These are phyloP conservation scores for Phytophthora sp. DNA, from an alignment of 352 stramenopile species.

Conservation along the genomic window DNA sequence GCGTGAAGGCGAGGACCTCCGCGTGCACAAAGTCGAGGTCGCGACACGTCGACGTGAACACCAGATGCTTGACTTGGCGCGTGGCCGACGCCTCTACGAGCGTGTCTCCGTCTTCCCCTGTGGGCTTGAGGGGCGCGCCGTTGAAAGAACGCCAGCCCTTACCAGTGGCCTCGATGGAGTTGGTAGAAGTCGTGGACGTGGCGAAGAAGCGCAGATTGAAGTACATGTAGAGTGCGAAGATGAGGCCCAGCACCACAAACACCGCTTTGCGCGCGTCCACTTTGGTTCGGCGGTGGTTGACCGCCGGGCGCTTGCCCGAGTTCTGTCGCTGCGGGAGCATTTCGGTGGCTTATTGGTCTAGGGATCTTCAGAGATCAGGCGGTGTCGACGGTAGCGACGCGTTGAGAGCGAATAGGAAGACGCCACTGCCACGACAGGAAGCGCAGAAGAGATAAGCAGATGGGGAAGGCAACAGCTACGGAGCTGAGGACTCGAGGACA, in stretches of 20 bases:
- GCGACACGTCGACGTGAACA: constrained; percentile 79
- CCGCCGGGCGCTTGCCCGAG: constrained; percentile 42
- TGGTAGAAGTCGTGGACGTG: constrained; percentile 36
- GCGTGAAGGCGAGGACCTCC: constrained; percentile 74
- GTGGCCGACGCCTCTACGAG: constrained; percentile 43
- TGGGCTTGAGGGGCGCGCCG: constrained; percentile 7
- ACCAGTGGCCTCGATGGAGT: constrained; percentile 30
- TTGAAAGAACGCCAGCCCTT: constrained; percentile 32
- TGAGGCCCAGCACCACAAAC: constrained; percentile 36
- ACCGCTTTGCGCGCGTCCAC: constrained; percentile 32
- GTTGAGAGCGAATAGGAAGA: background rate
- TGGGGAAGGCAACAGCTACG: background rate
- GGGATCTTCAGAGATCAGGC: constrained; percentile 14
- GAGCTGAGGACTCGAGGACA: background rate
- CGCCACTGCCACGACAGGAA: background rate
- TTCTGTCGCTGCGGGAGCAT: constrained; percentile 69
- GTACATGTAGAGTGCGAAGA: constrained; percentile 67
- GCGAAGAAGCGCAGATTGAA: constrained; percentile 74
- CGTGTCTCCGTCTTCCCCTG: constrained; percentile 28
- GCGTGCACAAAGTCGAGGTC: constrained; percentile 67
- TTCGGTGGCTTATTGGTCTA: background rate
- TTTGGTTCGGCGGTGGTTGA: constrained; percentile 35
- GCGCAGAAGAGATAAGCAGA: constrained; percentile 1
- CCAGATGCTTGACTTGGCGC: constrained; percentile 65
- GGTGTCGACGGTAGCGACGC: background rate